A percentile compares a stretch with the other conserved stretches of the same genome.
phyloP scores from a whole-genome alignment of 1,284 basidiomycete species.

The Cutaneotrichosporon spelunceum region DNA sequence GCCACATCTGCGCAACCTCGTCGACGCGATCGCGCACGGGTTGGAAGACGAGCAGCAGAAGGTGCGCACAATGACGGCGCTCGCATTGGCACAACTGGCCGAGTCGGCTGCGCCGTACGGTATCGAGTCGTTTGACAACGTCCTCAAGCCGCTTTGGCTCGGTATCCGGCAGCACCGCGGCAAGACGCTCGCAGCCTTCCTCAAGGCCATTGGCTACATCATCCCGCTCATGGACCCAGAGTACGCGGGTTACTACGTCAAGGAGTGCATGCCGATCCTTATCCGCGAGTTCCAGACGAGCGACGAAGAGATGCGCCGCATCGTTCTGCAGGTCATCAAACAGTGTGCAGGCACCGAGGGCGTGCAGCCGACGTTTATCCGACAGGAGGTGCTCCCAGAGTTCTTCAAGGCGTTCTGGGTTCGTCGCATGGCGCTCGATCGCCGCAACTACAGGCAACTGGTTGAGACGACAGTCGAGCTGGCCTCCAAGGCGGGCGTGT shows the following conservation, averaged over 20 bases:
- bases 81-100: conserved; percentile 92
- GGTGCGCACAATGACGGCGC: conserved; percentile 97
- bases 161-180: conserved; percentile 97
- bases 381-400: conserved; percentile 96
- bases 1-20: conserved; percentile 92
- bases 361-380: conserved; percentile 88
- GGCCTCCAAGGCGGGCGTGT: conserved; percentile 91
- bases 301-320: conserved; percentile 99
- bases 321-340: conserved; percentile 97
- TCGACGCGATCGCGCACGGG: conserved; percentile 94
- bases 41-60: conserved; percentile 98
- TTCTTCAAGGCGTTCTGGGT: conserved; percentile 99
- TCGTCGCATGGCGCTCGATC: conserved; percentile 92
- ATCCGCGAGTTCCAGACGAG: conserved; percentile 99
- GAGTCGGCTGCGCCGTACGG: conserved; percentile 98
- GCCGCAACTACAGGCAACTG: conserved; percentile 93
- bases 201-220: conserved; percentile 99
- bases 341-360: conserved; percentile 98
- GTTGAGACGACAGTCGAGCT: conserved; percentile 98
- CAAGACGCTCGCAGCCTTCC: conserved; percentile 94
- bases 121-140: conserved; percentile 98
- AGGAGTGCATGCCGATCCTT: conserved; percentile 94
- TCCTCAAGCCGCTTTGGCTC: conserved; percentile 95
- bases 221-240: conserved; percentile 99
- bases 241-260: conserved; percentile 96